Evolutionary conservation across 352 stramenopile species (phyloP).

Genomic region (Globisporangium lucens): DNA sequence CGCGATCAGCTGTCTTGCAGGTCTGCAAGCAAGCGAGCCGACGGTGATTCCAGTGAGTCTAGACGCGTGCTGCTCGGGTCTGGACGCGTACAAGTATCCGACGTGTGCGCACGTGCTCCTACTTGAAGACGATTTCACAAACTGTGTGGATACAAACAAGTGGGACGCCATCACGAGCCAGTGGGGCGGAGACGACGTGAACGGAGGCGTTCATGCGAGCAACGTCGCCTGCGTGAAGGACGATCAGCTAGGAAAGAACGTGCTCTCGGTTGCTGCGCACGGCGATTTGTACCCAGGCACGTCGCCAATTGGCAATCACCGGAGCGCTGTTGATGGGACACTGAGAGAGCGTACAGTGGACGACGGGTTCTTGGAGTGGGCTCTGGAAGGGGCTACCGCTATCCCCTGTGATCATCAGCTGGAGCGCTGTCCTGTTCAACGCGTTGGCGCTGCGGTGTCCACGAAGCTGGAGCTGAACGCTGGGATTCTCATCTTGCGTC

Average conservation of each 20-base stretch:
- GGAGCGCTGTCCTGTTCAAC: conserved; percentile 34
- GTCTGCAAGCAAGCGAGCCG: conserved; percentile 35
- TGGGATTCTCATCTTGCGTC: conserved; percentile 42
- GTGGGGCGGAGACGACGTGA: conserved; percentile 55
- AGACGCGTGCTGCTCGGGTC: conserved; percentile 50
- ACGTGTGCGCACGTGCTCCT: conserved; percentile 50
- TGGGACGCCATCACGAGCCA: conserved; percentile 48
- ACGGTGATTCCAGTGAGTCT: conserved; percentile 35
- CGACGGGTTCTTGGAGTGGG: conserved; percentile 52
- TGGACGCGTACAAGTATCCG: conserved; percentile 32
- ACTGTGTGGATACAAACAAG: conserved; percentile 38
- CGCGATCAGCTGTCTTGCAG: conserved; percentile 52
- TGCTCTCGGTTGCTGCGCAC: conserved; percentile 47
- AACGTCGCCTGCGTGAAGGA: conserved; percentile 49
- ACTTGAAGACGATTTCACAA: conserved; percentile 48
- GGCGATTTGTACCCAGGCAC: conserved; percentile 45
- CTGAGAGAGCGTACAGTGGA: conserved; percentile 31
- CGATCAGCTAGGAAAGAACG: conserved; percentile 21
- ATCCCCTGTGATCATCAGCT: conserved; percentile 36
- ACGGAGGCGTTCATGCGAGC: conserved; percentile 52
- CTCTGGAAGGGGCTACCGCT: conserved; percentile 37
- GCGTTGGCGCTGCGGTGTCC: conserved; percentile 55
- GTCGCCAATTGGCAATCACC: conserved; percentile 30
- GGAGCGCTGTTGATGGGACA: conserved; percentile 14
- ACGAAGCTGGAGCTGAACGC: conserved; percentile 39